A percentile compares a stretch with the other conserved stretches of the same genome.
Evolutionary conservation across 164 flowering plant species (phyloP).

Genomic region (Akebia trifoliata): DNA sequence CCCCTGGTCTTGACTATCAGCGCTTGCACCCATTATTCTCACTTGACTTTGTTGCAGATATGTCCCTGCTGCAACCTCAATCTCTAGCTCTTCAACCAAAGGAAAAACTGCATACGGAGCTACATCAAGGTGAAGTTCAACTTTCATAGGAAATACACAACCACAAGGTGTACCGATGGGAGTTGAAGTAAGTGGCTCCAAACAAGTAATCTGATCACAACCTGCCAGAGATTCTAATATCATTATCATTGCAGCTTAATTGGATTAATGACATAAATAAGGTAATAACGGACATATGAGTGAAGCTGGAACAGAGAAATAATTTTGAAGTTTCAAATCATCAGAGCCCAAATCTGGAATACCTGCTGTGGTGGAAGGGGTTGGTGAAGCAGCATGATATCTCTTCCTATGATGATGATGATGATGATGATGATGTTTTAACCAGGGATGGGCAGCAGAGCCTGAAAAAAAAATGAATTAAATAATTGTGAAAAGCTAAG

Average conservation of each 20-base stretch:
- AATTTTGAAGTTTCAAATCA: conserved; percentile 1
- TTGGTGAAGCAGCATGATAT: conserved; percentile 41
- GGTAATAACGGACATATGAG: background rate
- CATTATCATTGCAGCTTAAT: conserved; percentile 8
- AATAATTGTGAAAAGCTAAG: background rate
- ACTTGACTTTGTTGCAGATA: conserved; percentile 92
- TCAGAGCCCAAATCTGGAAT: conserved; percentile 12
- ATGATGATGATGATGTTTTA: conserved; percentile 42
- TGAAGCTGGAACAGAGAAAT: background rate
- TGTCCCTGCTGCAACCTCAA: conserved; percentile 83
- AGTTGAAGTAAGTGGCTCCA: conserved; percentile 69
- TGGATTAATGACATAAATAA: background rate
- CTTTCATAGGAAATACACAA: conserved; percentile 91
- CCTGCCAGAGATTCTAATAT: conserved; percentile 38
- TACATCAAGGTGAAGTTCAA: conserved; percentile 66
- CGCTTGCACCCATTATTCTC: conserved; percentile 79
- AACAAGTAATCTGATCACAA: conserved; percentile 76
- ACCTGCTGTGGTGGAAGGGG: conserved; percentile 45
- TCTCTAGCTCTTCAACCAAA: conserved; percentile 65
- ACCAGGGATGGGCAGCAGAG: conserved; percentile 29
- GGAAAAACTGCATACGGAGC: conserved; percentile 75
- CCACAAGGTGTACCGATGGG: conserved; percentile 93
- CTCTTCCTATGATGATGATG: conserved; percentile 36
- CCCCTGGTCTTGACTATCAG: conserved; percentile 70
- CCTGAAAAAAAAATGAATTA: conserved; percentile 27